Evolutionary conservation across 768 basidiomycete genomes (phyloP), one percentile per base, ranked within the genome.

Genomic region (Amanita jacksonii): DNA sequence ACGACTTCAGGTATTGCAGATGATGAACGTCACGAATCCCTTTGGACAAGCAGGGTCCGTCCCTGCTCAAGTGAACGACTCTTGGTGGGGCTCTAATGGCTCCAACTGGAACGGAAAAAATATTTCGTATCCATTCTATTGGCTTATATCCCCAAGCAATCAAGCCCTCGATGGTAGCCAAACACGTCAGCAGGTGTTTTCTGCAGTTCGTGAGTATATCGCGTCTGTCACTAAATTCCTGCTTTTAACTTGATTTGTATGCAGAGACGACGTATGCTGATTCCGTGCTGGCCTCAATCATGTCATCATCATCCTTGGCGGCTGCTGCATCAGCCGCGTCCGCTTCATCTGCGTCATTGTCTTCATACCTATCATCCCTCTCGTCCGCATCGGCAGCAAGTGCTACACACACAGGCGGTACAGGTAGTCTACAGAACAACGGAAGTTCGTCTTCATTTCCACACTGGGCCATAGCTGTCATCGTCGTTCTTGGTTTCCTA

Each of bases 391-490:
- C 57, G 12, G 46, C 60, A 7, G 19, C 50, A 7, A 34, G 53
- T 9, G 20, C 46, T 19, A 22, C 48, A 31, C 41, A 57, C 16
- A 45, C 55, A 6, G 43, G 57, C 37, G 44, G 53, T 24, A 49
- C 63, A 39, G 74, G 65, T 39, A 64, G 46, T 49, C 68, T 85
- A 16, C 85, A 84, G 57, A 51, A 57, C 39, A 48, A 55, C 13
- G 45, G 45, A 22, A 51, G 54, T 40, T 56, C 50, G 45, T 56
- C 69, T 12, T 53, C 67, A 27, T 91, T 91, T 57, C 90, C 88
- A 7, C 77, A 77, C 56, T 92, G 88, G 90, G 91, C 86, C 8
- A 93, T 93, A 54, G 88, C 92, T 41, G 82, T 92, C 51, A 86
- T 92, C 41, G 83, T 82, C 37, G 74, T 92, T 32, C 76, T 93